A percentile compares a stretch with the other conserved stretches of the same genome.
Conservation (phyloP, 208 protist genomes). For the Leishmania guyanensis region DNA sequence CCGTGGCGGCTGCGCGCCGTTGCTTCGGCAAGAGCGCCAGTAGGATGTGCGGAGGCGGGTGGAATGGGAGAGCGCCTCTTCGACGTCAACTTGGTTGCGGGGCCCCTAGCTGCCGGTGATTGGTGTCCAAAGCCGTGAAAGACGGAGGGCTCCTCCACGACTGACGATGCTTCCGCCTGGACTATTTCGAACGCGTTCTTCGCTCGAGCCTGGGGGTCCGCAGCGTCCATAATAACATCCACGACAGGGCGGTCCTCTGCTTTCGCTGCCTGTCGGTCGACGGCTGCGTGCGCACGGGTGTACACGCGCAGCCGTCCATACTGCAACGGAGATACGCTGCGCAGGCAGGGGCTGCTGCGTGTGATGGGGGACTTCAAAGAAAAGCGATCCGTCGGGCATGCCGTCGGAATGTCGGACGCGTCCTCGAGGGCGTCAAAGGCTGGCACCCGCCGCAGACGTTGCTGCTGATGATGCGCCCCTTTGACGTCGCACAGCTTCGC, state of each 20-base stretch:
- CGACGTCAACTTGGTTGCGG: not conserved
- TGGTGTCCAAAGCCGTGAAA: not conserved
- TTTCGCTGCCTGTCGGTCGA: conserved; percentile 12
- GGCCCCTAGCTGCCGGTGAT: not conserved
- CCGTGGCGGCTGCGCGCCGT: not conserved
- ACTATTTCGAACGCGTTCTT: conserved; percentile 33
- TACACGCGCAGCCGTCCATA: conserved; percentile 32
- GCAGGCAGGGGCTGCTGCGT: not conserved
- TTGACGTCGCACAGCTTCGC: not conserved
- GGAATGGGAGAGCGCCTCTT: not conserved
- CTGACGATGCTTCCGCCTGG: conserved; percentile 4
- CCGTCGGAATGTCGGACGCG: conserved; percentile 20
- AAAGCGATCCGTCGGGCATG: not conserved
- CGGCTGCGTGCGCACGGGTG: conserved; percentile 12
- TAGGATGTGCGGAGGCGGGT: not conserved
- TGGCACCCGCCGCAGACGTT: conserved; percentile 6
- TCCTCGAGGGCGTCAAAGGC: conserved; percentile 21
- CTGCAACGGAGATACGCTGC: not conserved
- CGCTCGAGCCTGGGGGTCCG: conserved; percentile 3
- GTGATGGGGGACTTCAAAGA: not conserved
- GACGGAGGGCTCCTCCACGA: conserved; percentile 23
- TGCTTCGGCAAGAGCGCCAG: not conserved
- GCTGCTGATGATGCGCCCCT: not conserved
- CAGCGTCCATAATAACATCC: conserved; percentile 26
- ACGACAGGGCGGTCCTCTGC: conserved; percentile 35